Conservation (phyloP, 179 eudicot genomes). For the Vitellaria paradoxa region DNA sequence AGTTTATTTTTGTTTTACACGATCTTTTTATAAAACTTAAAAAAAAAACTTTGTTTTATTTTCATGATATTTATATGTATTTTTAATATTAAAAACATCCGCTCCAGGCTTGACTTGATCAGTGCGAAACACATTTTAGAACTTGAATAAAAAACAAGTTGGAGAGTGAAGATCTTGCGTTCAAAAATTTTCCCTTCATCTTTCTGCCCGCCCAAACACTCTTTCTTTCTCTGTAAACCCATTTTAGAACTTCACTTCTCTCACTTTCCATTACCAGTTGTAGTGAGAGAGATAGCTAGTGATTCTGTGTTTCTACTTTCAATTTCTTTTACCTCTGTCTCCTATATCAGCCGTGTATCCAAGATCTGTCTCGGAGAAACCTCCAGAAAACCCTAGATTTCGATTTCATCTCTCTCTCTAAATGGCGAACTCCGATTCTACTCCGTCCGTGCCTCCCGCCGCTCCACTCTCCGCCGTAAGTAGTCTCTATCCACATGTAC, state of each 20-base stretch:
- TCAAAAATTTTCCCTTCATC: neutral
- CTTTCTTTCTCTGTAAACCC: neutral
- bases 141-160: too few relatives aligned
- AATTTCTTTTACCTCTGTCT: neutral
- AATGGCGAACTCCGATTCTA: conserved; percentile 30
- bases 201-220: conserved; percentile 12
- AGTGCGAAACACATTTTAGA: too few relatives aligned
- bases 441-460: conserved; percentile 21
- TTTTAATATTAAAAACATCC: too few relatives aligned
- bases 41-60: too few relatives aligned
- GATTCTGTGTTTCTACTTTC: neutral
- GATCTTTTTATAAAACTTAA: too few relatives aligned
- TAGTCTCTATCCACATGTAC: neutral
- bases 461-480: conserved; percentile 22
- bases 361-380: neutral
- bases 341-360: neutral
- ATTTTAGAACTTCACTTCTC: neutral
- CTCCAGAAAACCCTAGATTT: conserved; percentile 5
- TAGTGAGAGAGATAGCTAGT: neutral
- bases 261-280: neutral
- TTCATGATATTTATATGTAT: too few relatives aligned
- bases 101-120: too few relatives aligned
- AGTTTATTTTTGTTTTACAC: too few relatives aligned
- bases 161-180: too few relatives aligned
- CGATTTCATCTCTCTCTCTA: neutral